phyloP scores from a whole-genome alignment of 257 asterid species.

The Solanum piurae region DNA sequence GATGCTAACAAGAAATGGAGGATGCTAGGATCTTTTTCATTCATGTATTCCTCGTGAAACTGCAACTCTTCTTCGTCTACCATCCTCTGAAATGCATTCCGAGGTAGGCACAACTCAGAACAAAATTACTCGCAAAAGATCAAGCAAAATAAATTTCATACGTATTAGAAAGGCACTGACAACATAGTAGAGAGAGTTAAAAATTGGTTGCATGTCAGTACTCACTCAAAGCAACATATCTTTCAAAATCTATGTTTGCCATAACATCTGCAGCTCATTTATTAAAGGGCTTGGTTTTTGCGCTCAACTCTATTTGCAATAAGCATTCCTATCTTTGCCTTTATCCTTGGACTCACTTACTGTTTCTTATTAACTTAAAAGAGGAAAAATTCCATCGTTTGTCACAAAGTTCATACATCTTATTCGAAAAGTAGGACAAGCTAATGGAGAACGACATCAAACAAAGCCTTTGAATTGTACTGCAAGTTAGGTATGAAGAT shows the following conservation, averaged over 20 bases:
- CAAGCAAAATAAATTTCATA: not conserved
- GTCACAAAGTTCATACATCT: not conserved
- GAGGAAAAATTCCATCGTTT: not conserved
- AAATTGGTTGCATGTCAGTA: not conserved
- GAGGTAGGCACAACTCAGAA: not conserved
- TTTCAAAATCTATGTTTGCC: not conserved
- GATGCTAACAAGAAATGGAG: slow-evolving; percentile 93
- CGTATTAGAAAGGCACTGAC: not conserved
- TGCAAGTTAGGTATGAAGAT: not conserved
- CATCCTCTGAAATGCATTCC: slow-evolving; percentile 58
- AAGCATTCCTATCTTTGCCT: not conserved
- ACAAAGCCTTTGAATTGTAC: not conserved
- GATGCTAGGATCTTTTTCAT: slow-evolving; percentile 95
- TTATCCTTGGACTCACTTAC: not conserved
- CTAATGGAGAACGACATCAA: not conserved
- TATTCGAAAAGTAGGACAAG: not conserved
- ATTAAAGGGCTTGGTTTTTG: not conserved
- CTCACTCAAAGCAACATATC: not conserved
- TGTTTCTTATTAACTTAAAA: not conserved
- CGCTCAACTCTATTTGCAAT: not conserved
- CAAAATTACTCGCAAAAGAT: not conserved
- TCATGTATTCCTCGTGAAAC: slow-evolving; percentile 97
- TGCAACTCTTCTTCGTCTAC: slow-evolving; percentile 93
- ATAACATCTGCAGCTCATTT: not conserved
- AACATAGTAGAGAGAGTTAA: not conserved